phyloP scores from a whole-genome alignment of 2,329 filamentous ascomycete species.

The Sclerotinia nivalis region DNA sequence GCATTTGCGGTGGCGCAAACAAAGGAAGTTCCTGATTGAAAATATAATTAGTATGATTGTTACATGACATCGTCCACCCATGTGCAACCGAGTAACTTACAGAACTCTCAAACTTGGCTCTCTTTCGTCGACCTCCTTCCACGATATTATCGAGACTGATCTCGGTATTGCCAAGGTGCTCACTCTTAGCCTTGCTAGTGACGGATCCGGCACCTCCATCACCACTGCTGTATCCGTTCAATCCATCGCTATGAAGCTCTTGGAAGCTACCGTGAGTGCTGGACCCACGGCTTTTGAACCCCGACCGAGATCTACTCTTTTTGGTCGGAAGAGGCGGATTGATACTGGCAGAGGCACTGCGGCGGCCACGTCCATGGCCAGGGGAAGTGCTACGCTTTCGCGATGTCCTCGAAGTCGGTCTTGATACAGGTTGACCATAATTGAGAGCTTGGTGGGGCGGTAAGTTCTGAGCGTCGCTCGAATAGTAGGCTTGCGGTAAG shows the following conservation, averaged over 20 bases:
- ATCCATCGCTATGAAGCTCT: slow-evolving; percentile 65
- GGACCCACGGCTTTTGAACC: slow-evolving; percentile 65
- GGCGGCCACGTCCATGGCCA: slow-evolving; percentile 64
- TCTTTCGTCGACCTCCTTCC: slow-evolving; percentile 91
- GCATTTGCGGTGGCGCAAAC: slow-evolving; percentile 92
- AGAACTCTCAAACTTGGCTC: slow-evolving; percentile 94
- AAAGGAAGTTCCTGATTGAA: slow-evolving; percentile 80
- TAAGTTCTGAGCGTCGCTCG: slow-evolving; percentile 64
- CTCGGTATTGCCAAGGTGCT: slow-evolving; percentile 89
- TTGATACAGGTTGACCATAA: slow-evolving; percentile 62
- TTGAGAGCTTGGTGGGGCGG: slow-evolving; percentile 56
- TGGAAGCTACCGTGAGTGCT: slow-evolving; percentile 51
- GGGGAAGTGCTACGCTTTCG: slow-evolving; percentile 79
- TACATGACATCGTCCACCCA: not conserved
- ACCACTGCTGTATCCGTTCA: slow-evolving; percentile 81
- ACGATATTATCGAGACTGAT: slow-evolving; percentile 99
- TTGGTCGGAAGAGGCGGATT: slow-evolving; percentile 52
- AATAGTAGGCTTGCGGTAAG: slow-evolving; percentile 54
- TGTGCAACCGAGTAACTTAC: slow-evolving; percentile 59
- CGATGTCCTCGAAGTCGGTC: slow-evolving; percentile 69
- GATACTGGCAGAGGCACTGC: slow-evolving; percentile 71
- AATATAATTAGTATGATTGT: slow-evolving; percentile 31
- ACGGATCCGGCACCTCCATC: slow-evolving; percentile 77
- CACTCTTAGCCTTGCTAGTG: slow-evolving; percentile 73
- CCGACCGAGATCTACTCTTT: slow-evolving; percentile 67